A percentile compares a stretch with the other conserved stretches of the same genome.
Evolutionary conservation across 805 yeast genomes (phyloP).

Genomic region (Pichia eremophila): DNA sequence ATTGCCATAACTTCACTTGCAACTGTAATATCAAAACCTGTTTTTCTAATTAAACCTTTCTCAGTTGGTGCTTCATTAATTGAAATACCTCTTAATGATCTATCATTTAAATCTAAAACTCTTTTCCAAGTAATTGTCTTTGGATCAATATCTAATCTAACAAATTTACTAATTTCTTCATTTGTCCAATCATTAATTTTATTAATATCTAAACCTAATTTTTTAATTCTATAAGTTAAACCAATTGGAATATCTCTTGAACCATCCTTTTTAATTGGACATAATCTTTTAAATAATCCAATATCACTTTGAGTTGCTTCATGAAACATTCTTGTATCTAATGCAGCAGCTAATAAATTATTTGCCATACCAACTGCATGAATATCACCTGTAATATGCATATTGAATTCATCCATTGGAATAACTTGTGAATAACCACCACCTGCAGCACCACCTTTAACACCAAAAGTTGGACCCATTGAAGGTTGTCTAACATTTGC

Average conservation of each 20-base stretch:
- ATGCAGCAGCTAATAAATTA: slow-evolving; percentile 90
- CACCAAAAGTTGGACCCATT: slow-evolving; percentile 98
- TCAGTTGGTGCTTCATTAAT: slow-evolving; percentile 91
- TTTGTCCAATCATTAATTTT: slow-evolving; percentile 72
- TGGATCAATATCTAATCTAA: slow-evolving; percentile 82
- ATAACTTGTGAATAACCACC: slow-evolving; percentile 97
- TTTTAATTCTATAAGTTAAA: slow-evolving; percentile 65
- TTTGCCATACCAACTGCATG: slow-evolving; percentile 94
- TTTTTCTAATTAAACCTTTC: slow-evolving; percentile 72
- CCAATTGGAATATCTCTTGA: slow-evolving; percentile 68
- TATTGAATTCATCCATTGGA: slow-evolving; percentile 97
- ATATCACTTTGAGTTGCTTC: slow-evolving; percentile 73
- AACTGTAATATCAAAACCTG: slow-evolving; percentile 94
- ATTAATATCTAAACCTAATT: slow-evolving; percentile 72
- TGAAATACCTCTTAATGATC: slow-evolving; percentile 81
- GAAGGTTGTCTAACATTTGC: slow-evolving; percentile 97
- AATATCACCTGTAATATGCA: slow-evolving; percentile 96
- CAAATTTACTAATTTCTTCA: slow-evolving; percentile 67
- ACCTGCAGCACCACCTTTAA: slow-evolving; percentile 99
- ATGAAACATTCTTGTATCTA: slow-evolving; percentile 95
- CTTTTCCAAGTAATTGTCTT: slow-evolving; percentile 84
- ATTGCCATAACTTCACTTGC: slow-evolving; percentile 97
- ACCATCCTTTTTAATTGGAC: slow-evolving; percentile 74
- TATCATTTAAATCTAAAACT: slow-evolving; percentile 90
- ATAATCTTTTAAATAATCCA: slow-evolving; percentile 75